phyloP scores from a whole-genome alignment of 345 rosid genomes.

The Populus nigra region DNA sequence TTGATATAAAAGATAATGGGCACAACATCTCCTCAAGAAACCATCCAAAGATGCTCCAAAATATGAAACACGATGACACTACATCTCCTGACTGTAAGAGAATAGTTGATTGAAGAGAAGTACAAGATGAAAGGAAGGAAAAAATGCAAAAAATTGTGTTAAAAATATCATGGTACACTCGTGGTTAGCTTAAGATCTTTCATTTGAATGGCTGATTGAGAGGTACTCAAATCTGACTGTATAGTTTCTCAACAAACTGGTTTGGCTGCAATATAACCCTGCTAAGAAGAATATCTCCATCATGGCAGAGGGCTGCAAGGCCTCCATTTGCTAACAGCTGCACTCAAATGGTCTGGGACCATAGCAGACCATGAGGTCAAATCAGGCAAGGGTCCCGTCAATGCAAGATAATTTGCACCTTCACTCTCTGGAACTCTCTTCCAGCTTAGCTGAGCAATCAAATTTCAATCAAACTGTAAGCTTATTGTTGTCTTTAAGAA shows the following conservation, averaged over 20 bases:
- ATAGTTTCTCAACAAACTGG: background rate
- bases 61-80: background rate
- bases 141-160: background rate
- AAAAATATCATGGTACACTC: background rate
- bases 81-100: too few relatives aligned
- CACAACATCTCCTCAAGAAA: background rate
- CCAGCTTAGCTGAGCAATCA: slow-evolving; percentile 54
- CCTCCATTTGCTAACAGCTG: slow-evolving; percentile 63
- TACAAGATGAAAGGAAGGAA: background rate
- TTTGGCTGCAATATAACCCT: background rate
- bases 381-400: slow-evolving; percentile 74
- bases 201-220: background rate
- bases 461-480: slow-evolving; percentile 6
- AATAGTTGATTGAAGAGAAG: background rate
- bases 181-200: too few relatives aligned
- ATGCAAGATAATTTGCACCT: slow-evolving; percentile 62
- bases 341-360: slow-evolving; percentile 51
- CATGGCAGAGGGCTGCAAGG: slow-evolving; percentile 34
- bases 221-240: background rate
- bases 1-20: background rate
- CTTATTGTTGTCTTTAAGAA: background rate
- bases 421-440: slow-evolving; percentile 51
- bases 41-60: background rate
- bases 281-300: background rate
- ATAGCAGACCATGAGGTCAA: slow-evolving; percentile 52